Evolutionary conservation across 108 stramenopile species (phyloP).

Genomic region (Cyclotella kingstonii): DNA sequence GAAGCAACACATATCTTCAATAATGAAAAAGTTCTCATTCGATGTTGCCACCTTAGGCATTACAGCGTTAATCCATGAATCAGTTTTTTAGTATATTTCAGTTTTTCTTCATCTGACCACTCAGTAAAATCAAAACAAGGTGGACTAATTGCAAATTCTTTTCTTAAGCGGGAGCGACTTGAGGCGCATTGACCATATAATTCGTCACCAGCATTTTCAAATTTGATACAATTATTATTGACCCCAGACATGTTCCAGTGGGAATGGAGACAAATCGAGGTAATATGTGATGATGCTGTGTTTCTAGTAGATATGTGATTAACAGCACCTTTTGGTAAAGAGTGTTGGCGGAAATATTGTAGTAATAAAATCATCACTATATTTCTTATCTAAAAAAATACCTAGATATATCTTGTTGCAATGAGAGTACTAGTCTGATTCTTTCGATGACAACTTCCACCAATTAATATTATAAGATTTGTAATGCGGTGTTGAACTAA

Average conservation of each 20-base stretch:
- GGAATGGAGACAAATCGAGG: slow-evolving; percentile 24
- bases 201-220: slow-evolving; percentile 27
- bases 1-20: slow-evolving; percentile 9
- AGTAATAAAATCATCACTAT: slow-evolving; percentile 2
- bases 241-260: slow-evolving; percentile 25
- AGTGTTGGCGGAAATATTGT: slow-evolving; percentile 21
- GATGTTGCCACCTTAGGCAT: not conserved
- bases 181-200: slow-evolving; percentile 13
- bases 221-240: slow-evolving; percentile 13
- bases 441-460: not conserved
- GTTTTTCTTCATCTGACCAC: not conserved
- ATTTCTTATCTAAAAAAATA: not conserved
- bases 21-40: slow-evolving; percentile 1
- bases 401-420: not conserved
- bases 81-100: not conserved
- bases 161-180: slow-evolving; percentile 4
- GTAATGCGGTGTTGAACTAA: not conserved
- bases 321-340: slow-evolving; percentile 27
- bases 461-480: not conserved
- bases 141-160: slow-evolving; percentile 9
- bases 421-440: slow-evolving; percentile 2
- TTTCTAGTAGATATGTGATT: slow-evolving; percentile 8
- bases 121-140: slow-evolving; percentile 18
- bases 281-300: slow-evolving; percentile 16
- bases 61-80: slow-evolving; percentile 6